A percentile compares a stretch with the other conserved stretches of the same genome.
Conservation (phyloP, 2,329 filamentous ascomycete species). For the Fusarium palustre region DNA sequence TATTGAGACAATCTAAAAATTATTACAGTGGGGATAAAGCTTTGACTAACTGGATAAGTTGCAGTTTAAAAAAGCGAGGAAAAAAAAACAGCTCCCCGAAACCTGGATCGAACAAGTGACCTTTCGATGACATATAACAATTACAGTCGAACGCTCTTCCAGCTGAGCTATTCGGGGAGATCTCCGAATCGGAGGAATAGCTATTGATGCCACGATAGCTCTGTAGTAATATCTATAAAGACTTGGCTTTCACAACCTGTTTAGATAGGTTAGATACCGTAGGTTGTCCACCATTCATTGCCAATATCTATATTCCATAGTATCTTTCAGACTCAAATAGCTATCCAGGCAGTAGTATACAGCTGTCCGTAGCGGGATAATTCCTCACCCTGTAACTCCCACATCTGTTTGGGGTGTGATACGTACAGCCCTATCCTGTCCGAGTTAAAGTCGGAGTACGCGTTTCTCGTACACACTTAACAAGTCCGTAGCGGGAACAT, state of each 20-base stretch:
- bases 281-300: no score
- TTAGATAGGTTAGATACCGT: no score
- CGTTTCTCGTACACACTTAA: neutral
- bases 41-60: no score
- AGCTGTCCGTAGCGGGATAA: neutral
- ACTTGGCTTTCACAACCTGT: fast-evolving
- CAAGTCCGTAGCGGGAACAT: neutral
- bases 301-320: neutral
- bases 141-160: slow-evolving; percentile 26
- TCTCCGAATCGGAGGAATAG: slow-evolving; percentile 19
- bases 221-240: fast-evolving
- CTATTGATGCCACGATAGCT: neutral
- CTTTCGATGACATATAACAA: slow-evolving; percentile 19
- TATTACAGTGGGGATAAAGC: no score
- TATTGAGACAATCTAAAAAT: no score
- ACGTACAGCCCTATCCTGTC: neutral
- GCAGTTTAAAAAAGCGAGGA: no score
- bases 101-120: slow-evolving; percentile 27
- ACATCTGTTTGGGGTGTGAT: fast-evolving
- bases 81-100: slow-evolving; percentile 16
- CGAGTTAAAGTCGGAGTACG: neutral
- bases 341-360: neutral
- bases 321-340: neutral
- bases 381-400: fast-evolving
- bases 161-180: slow-evolving; percentile 26